Evolutionary conservation across 345 rosid genomes (phyloP), one percentile per base, ranked within the genome.

Genomic region (Noccaea caerulescens): DNA sequence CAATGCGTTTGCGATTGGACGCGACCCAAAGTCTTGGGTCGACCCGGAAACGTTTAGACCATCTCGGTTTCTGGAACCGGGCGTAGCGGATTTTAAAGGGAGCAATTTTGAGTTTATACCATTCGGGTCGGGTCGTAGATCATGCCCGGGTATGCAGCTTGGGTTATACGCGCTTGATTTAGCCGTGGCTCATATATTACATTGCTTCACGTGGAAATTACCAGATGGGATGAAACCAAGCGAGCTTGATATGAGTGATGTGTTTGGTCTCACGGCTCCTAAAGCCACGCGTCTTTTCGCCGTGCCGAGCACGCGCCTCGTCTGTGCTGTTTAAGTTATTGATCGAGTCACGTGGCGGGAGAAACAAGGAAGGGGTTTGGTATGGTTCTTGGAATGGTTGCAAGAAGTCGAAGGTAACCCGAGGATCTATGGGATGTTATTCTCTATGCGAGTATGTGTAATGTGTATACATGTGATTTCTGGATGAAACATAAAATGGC

Each of bases 91-190:
- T 75, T 91, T 84, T 47, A 94, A 84, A 61, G 99, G 98, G 12
- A 85, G 71, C 63, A 81, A 88, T 56, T 94, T 94, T 45, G 97
- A 94, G 81, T 91, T 91, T 56, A 80, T 94, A n/a, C 99, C 99
- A 0, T 94, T 94, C 73, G 99, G 99, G 68, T 94, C 99, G 52
- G 99, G 99, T 67, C 84, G 99, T 64, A 82, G 98, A 70, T 93
- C 98, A 0, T 93, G 98, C 59, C 98, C 97, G 13, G 98, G 98
- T 8, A 93, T 94, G 99, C 91, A 88, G 44, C 98, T 94, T 5
- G 99, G 99, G 59, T 76, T 94, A 20, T 94, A 94, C 8, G 86
- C 88, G 3, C 85, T 91, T 41, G 96, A 94, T 0, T 58, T 83
- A 61, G 89, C 91, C 2, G 96, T 91, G 72, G 97, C 89, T n/a